A percentile compares a stretch with the other conserved stretches of the same genome.
These are phyloP conservation scores for Naganishia sp. DNA, from an alignment of 1,284 basidiomycete genomes.

Conservation along the genomic window DNA sequence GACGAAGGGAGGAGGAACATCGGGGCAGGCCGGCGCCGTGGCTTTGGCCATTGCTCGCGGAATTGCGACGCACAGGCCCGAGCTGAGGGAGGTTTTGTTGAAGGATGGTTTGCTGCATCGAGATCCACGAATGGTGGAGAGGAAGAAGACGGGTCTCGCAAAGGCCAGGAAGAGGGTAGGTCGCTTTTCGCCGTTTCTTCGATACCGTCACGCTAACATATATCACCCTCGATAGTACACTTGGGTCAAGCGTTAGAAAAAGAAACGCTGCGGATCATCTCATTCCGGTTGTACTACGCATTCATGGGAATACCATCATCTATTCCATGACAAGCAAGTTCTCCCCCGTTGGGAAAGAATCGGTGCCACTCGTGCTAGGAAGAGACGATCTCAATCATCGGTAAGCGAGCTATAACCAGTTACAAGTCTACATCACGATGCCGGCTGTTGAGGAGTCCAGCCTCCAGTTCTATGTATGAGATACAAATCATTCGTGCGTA, in stretches of 20 bases:
- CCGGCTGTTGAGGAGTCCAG: too few relatives aligned
- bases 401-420: too few relatives aligned
- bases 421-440: too few relatives aligned
- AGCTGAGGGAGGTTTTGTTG: constrained; percentile 66
- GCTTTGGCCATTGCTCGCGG: constrained; percentile 81
- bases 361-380: neutral
- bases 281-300: constrained; percentile 21
- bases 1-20: constrained; percentile 82
- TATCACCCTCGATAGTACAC: constrained; percentile 62
- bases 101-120: constrained; percentile 81
- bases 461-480: too few relatives aligned
- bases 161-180: constrained; percentile 89
- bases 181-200: constrained; percentile 39
- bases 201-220: constrained; percentile 30
- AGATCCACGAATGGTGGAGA: constrained; percentile 95
- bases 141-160: constrained; percentile 89
- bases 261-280: neutral
- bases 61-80: constrained; percentile 69
- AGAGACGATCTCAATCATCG: too few relatives aligned
- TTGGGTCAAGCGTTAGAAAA: constrained; percentile 87
- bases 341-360: neutral
- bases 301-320: constrained; percentile 1
- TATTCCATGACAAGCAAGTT: too few relatives aligned
- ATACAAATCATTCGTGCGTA: too few relatives aligned
- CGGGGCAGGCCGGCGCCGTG: constrained; percentile 88